A percentile compares a stretch with the other conserved stretches of the same genome.
Evolutionary conservation across 2,329 filamentous ascomycete species (phyloP).

Genomic region (Pseudocercospora macadamiae): DNA sequence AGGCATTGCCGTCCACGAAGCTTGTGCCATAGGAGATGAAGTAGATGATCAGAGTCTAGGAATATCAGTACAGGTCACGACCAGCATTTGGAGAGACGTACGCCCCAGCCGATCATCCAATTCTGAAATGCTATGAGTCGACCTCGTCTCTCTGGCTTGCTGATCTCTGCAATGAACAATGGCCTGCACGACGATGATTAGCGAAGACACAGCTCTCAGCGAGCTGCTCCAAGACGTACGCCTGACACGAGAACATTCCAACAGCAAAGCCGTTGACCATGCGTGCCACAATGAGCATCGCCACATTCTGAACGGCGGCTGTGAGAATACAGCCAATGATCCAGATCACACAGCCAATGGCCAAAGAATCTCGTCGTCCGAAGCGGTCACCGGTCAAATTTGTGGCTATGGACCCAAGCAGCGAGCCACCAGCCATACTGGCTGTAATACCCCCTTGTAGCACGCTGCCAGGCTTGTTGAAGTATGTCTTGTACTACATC

Average conservation of each 20-base stretch:
- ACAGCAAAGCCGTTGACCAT: constrained; percentile 18
- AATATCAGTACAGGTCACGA: background rate
- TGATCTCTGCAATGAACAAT: constrained; percentile 18
- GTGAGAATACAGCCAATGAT: constrained; percentile 16
- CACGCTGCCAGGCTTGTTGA: constrained; percentile 10
- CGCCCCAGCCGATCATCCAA: constrained; percentile 19
- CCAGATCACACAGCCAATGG: constrained; percentile 17
- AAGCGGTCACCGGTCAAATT: constrained; percentile 16
- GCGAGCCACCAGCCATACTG: constrained; percentile 15
- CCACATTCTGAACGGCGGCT: constrained; percentile 14
- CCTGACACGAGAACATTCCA: constrained; percentile 17
- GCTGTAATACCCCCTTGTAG: constrained; percentile 20
- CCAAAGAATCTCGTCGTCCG: constrained; percentile 13
- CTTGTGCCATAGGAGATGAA: constrained; percentile 16
- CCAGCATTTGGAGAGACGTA: background rate
- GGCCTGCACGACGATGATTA: background rate
- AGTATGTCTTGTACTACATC: constrained; percentile 18
- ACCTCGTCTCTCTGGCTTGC: constrained; percentile 15
- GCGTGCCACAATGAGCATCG: constrained; percentile 11
- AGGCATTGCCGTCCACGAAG: constrained; percentile 16
- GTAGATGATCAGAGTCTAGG: constrained; percentile 17
- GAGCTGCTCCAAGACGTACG: background rate
- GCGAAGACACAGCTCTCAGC: background rate
- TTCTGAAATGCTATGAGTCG: constrained; percentile 19
- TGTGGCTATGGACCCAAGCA: constrained; percentile 14